Evolutionary conservation across 768 basidiomycete genomes (phyloP), one percentile per base, ranked within the genome.

Genomic region (Nidularia pulvinata): DNA sequence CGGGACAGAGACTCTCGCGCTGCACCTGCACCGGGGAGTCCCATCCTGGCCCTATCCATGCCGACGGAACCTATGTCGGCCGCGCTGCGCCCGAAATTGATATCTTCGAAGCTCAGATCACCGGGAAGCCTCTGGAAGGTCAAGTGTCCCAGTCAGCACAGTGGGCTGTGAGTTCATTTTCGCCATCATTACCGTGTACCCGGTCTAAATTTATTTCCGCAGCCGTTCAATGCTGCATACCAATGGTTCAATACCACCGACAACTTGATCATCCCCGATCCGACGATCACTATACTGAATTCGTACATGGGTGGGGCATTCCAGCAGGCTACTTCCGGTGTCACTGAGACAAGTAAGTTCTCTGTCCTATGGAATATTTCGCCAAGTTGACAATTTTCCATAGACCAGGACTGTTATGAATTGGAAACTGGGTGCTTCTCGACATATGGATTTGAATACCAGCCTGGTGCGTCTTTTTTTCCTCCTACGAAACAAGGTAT

Each of bases 81-180:
- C 83, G 94, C 48, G 66, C 87, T 32, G 90, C 93, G 4, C 93
- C 93, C 1, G 94, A 96, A 69, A 94, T 96, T 42, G 94, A 96
- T 75, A 76, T 94, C 32, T 86, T 95, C 63, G 94, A 95, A 73
- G 89, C 93, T 6, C 85, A 69, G 66, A 59, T 72, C 34, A 74
- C 70, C 32, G 65, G 72, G 6, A 66, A 68, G 2, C 59, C 71
- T 10, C 66, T 72, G 11, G 61, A 47, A 1, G 81, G 72, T 14
- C 74, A 84, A 58, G 91, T 95, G 14, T 95, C 93, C 5, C 91
- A 93, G 67, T 93, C 90, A 46, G 85, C 80, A 6, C 93, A 96
- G 64, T 89, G 85, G 85, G 87, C 75, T 43, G 88, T 90, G 66
- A 73, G 84, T 76, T 16, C n/a, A n/a, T n/a, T n/a, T n/a, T n/a